Evolutionary conservation across 208 protist genomes (phyloP), one percentile per base, ranked within the genome.

Genomic region (Crithidia fasciculata): DNA sequence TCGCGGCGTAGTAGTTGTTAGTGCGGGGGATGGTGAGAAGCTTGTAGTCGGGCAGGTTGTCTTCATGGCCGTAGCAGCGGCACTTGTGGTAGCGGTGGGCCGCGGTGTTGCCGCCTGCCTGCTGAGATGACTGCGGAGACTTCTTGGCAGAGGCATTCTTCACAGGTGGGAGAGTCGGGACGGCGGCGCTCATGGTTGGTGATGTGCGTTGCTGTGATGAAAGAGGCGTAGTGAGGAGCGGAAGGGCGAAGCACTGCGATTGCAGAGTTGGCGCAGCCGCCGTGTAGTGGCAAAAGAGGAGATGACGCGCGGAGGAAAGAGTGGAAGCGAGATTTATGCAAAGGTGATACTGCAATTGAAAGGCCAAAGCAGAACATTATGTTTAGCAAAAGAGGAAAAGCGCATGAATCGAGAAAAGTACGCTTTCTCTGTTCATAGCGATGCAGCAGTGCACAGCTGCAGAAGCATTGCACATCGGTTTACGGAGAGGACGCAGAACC

Each of bases 1-100:
- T 83, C 2, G 83, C 78, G 15, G 69, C 69, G 81, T 94, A 94
- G 76, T 91, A 94, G 76, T 94, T 94, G 80, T 94, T 94, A 4
- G 89, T 94, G 52, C 86, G 81, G 4, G 89, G 89, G 39, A 87
- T 86, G 19, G 83, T 62, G 66, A 94, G 83, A 7, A 89, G 66
- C 19, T 89, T 90, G 78, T 94, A 94, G 72, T 94, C 71, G 3
- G 89, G 89, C 19, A 94, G 73, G 37, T 63, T 70, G 18, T 82
- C 54, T 3, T 82, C 66, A 69, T 90, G 89, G 8, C 86, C 74
- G 69, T 91, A 90, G 76, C 86, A 90, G 64, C 76, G 63, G 66
- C 86, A 90, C 50, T 82, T 71, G 67, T 91, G 83, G 64, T 82
- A 87, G 39, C 41, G 39, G 54, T 73, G 62, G 54, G 60, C 15